Evolutionary conservation across 805 yeast species (phyloP), one percentile per base, ranked within the genome.

Genomic region (Barnettozyma sucrosica): DNA sequence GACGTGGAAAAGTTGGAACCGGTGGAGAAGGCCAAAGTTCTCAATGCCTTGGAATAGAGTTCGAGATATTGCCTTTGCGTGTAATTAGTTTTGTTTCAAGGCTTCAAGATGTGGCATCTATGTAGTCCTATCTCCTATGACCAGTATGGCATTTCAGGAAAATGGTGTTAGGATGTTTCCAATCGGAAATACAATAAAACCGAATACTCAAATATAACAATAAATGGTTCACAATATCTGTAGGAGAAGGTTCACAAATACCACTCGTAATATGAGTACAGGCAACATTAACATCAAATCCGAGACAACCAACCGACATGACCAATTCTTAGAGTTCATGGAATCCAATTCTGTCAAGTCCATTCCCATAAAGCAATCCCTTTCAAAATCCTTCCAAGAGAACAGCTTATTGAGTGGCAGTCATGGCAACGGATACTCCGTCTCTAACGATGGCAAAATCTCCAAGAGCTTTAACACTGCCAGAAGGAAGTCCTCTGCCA

Each of bases 321-420:
- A 48, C 28, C 44, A 48, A 18, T 48, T 48, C 14, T 36, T 48
- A 9, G 48, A 44, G 18, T 45, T 48, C 18, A 48, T 48, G 51
- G 51, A 41, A 18, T 43, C 48, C 13, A 46, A 46, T 21, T 33
- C 41, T 5, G 44, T 36, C n/a, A 36, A 45, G 34, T 52, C 61
- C n/a, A 55, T 58, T 14, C 61, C 61, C 10, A 52, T 56, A n/a
- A 57, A 55, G 36, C 59, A 56, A 38, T 55, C 58, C 2, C 46
- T 56, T 16, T 55, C 62, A 1, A 58, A 57, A 42, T 54, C 57
- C 7, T 52, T 57, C 43, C 54, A 58, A 13, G 61, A 56, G 40
- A 50, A 49, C n/a, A 23, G 32, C 26, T 25, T 11, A 14, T 23
- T 41, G 3, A 20, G 36, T 34, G 36, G 36, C 11, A 40, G 41